A percentile compares a stretch with the other conserved stretches of the same genome.
These are phyloP conservation scores for Aspergillus tubingensis DNA, from an alignment of 2,329 filamentous ascomycete genomes.

Conservation along the genomic window DNA sequence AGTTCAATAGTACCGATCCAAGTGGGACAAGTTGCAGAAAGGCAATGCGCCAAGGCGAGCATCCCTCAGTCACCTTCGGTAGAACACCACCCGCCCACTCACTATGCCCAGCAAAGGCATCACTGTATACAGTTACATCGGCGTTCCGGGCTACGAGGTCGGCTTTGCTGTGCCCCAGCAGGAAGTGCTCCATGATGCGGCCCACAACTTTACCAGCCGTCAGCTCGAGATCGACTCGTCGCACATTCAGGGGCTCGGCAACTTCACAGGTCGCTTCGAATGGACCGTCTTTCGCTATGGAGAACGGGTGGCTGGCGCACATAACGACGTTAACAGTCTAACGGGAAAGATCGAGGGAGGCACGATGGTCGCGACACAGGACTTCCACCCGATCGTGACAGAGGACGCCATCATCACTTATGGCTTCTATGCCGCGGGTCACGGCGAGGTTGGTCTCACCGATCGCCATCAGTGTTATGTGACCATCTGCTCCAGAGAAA, in stretches of 20 bases:
- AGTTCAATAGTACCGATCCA: not conserved
- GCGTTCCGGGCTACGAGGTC: constrained; percentile 1
- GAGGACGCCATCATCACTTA: constrained; percentile 9
- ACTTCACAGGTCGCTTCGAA: constrained; percentile 4
- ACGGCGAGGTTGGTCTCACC: constrained; percentile 4
- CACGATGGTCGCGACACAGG: constrained; percentile 4
- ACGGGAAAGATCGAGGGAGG: not conserved
- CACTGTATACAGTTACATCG: constrained; percentile 8
- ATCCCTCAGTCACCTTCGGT: not conserved
- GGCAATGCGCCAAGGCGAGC: not conserved
- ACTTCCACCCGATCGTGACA: constrained; percentile 3
- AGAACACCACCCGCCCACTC: not conserved
- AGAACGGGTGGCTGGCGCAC: not conserved
- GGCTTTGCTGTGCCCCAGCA: constrained; percentile 1
- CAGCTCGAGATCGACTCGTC: constrained; percentile 2
- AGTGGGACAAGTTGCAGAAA: not conserved
- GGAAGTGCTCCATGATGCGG: not conserved
- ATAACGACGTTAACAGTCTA: constrained; percentile 1
- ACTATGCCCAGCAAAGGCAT: constrained; percentile 6
- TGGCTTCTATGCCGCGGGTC: constrained; percentile 6
- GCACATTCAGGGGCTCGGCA: not conserved
- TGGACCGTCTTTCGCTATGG: constrained; percentile 6
- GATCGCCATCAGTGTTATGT: constrained; percentile 7
- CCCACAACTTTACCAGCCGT: not conserved
- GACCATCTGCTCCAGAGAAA: not conserved